Percentiles rank a stretch among this genome's conserved stretches.
These are phyloP conservation scores for Papilionanthe hybrid DNA, from an alignment of 116 monocot species.

Conservation along the genomic window DNA sequence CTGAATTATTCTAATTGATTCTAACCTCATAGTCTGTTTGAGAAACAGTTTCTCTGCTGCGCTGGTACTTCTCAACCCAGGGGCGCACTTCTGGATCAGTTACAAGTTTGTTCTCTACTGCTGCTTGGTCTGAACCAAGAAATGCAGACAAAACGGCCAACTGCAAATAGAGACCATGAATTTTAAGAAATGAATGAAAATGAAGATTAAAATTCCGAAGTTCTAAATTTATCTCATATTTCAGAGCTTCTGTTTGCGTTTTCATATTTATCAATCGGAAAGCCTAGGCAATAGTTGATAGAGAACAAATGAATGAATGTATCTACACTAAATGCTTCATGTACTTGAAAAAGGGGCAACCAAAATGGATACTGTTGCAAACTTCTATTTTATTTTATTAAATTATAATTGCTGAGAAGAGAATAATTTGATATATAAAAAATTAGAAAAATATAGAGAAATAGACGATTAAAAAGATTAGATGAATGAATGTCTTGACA, in stretches of 20 bases:
- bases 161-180: constrained; percentile 29
- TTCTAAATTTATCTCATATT: background rate
- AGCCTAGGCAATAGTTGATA: background rate
- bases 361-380: no score
- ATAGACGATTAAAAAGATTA: no score
- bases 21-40: constrained; percentile 96
- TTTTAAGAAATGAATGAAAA: background rate
- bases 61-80: constrained; percentile 96
- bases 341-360: no score
- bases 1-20: background rate
- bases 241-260: background rate
- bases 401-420: no score
- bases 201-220: background rate
- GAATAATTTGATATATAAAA: no score
- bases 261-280: no score
- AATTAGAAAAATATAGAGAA: no score
- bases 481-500: no score
- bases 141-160: constrained; percentile 98
- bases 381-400: no score
- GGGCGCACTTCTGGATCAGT: constrained; percentile 75
- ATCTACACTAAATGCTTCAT: no score
- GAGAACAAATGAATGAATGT: background rate
- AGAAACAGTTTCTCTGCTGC: constrained; percentile 90
- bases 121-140: constrained; percentile 82
- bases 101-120: constrained; percentile 63